Base-by-base conservation (phyloP, 805 yeast species). In the Priceomyces medius region DNA sequence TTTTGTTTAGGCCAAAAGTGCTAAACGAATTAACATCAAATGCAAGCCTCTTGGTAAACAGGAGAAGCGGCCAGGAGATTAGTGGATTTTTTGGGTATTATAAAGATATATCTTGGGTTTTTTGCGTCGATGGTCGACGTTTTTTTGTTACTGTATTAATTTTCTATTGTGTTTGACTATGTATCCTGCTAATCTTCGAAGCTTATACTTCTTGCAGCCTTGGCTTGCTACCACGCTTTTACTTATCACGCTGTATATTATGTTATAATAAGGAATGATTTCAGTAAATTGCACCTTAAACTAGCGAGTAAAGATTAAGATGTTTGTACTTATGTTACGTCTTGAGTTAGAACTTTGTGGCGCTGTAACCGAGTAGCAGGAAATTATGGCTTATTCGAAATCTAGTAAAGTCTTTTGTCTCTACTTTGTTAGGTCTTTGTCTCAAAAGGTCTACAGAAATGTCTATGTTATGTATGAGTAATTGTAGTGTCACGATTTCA, bases 1-100 rank as follows among this genome's bases (percentile, higher is more conserved):
- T 67, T 70, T 50, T 68, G 74, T 47, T 56, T 70, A 53, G 69
- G 71, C 32, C 67, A 63, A 46, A 59, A 61, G 47, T 43, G 34
- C 17, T 40, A 34, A 20, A 6, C 20, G n/a, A n/a, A n/a, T n/a
- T n/a, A n/a, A n/a, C n/a, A n/a, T n/a, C n/a, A n/a, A n/a, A n/a
- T n/a, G n/a, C n/a, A n/a, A n/a, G n/a, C n/a, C n/a, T 16, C 31
- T 27, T 8, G 14, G 24, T 23, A 32, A 28, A 20, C 33, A 33
- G 35, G 31, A 38, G 26, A 32, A 16, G 6, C 17, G 27, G 10
- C 7, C 31, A 31, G 17, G 20, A 6, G 35, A 26, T 19, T 27
- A 27, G 26, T 26, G 20, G 20, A 29, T 13, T 16, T 20, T 31
- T 29, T 20, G 12, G 41, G 41, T 32, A 20, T 38, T 38, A 36